Percentiles rank a stretch among this genome's conserved stretches.
Conservation (phyloP, 306 rosid species). For the Mimosa pudica region DNA sequence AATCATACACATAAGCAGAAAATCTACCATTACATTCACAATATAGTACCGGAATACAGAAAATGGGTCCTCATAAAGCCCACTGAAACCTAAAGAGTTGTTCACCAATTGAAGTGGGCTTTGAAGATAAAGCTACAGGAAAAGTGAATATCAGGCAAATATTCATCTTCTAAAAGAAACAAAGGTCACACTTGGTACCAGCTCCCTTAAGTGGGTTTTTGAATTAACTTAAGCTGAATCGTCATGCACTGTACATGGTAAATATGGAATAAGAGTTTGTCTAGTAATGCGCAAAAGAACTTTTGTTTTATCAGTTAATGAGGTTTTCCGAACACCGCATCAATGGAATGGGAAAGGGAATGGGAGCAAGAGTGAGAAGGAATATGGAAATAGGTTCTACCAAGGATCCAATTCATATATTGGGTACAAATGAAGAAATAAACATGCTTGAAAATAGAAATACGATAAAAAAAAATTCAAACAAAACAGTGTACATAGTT, state of each 20-base stretch:
- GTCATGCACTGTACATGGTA: too few relatives aligned
- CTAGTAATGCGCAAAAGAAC: too few relatives aligned
- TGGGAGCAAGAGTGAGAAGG: background rate
- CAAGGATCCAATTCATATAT: background rate
- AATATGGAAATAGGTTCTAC: background rate
- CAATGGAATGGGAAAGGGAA: background rate
- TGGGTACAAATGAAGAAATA: background rate
- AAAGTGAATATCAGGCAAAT: background rate
- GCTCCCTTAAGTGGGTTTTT: background rate
- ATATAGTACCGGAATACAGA: background rate
- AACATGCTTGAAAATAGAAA: background rate
- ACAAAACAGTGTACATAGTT: background rate
- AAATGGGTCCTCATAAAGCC: background rate
- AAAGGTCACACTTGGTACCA: background rate
- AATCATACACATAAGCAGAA: conserved; percentile 12
- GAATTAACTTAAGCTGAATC: too few relatives aligned
- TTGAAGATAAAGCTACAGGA: background rate
- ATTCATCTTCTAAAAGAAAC: background rate
- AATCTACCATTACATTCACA: conserved; percentile 1
- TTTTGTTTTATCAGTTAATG: too few relatives aligned
- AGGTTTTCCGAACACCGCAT: too few relatives aligned
- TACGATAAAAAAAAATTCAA: background rate
- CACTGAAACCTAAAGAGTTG: background rate
- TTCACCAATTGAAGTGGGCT: background rate
- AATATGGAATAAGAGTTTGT: too few relatives aligned